Evolutionary conservation across 495 filamentous ascomycete genomes (phyloP).

Genomic region (Neurospora hispaniola): DNA sequence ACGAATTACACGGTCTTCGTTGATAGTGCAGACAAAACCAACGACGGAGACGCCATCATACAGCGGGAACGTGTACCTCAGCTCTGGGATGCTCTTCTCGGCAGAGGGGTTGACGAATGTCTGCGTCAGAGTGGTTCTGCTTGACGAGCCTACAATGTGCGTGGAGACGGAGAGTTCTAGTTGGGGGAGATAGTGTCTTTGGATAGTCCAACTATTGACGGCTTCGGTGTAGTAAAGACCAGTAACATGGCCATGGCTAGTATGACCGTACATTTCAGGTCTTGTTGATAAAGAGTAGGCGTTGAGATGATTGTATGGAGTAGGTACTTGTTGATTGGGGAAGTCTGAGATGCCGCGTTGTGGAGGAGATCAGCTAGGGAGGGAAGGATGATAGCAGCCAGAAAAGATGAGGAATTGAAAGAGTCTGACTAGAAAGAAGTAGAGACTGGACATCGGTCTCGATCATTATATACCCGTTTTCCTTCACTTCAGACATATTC

Average conservation of each 20-base stretch:
- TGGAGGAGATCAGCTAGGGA: not conserved
- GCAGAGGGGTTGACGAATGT: constrained; percentile 45
- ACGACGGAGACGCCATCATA: constrained; percentile 58
- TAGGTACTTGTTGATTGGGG: not conserved
- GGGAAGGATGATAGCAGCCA: not conserved
- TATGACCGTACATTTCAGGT: not conserved
- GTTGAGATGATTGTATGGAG: not conserved
- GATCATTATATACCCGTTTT: not conserved
- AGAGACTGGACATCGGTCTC: not conserved
- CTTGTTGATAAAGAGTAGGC: not conserved
- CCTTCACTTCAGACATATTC: not conserved
- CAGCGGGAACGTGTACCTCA: constrained; percentile 56
- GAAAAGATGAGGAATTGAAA: not conserved
- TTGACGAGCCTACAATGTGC: constrained; percentile 43
- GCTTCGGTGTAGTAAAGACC: constrained; percentile 17
- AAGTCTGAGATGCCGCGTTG: not conserved
- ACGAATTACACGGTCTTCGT: constrained; percentile 34
- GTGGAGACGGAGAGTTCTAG: constrained; percentile 40
- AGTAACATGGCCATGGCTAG: constrained; percentile 8
- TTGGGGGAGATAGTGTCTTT: constrained; percentile 40
- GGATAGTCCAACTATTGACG: not conserved
- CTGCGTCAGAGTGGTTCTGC: constrained; percentile 50
- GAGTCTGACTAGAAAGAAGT: not conserved
- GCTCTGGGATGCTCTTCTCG: constrained; percentile 27
- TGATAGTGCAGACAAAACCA: constrained; percentile 46